phyloP scores from a whole-genome alignment of 139 green algal genomes.

The Tetraselmis chui region DNA sequence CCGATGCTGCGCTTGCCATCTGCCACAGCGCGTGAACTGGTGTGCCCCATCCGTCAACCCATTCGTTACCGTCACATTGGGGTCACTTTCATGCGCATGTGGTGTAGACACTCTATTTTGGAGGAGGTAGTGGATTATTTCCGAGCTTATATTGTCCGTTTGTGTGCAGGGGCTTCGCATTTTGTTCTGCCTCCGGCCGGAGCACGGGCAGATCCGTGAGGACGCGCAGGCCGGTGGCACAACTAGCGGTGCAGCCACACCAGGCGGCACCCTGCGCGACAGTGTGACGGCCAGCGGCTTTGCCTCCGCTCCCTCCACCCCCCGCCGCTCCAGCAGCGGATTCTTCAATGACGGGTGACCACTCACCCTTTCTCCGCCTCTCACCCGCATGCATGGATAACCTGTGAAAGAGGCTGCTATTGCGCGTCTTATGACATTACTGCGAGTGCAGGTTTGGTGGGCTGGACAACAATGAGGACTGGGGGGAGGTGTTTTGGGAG shows the following conservation, averaged over 20 bases:
- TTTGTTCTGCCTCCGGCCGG: slow-evolving; percentile 17
- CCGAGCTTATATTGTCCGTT: background rate
- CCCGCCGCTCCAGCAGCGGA: background rate
- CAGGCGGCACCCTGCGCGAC: background rate
- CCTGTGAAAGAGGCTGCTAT: no score
- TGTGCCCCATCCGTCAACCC: no score
- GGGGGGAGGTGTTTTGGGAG: slow-evolving; percentile 11
- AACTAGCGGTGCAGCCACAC: background rate
- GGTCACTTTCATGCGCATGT: no score
- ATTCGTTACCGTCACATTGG: no score
- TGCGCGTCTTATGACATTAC: slow-evolving; percentile 18
- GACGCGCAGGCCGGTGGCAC: background rate
- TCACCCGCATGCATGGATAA: no score
- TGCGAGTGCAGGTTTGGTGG: background rate
- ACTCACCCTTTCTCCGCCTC: no score
- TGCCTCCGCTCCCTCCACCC: background rate
- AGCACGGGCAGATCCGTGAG: background rate
- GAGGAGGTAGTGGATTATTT: no score
- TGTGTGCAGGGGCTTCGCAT: slow-evolving; percentile 23
- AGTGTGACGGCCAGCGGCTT: background rate
- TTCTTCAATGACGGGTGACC: background rate
- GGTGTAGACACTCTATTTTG: no score
- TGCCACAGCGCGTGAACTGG: background rate
- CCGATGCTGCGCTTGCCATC: slow-evolving; percentile 3
- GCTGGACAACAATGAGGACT: background rate